Evolutionary conservation across 1,284 basidiomycete genomes (phyloP).

Genomic region (Irpex rosettiformis): DNA sequence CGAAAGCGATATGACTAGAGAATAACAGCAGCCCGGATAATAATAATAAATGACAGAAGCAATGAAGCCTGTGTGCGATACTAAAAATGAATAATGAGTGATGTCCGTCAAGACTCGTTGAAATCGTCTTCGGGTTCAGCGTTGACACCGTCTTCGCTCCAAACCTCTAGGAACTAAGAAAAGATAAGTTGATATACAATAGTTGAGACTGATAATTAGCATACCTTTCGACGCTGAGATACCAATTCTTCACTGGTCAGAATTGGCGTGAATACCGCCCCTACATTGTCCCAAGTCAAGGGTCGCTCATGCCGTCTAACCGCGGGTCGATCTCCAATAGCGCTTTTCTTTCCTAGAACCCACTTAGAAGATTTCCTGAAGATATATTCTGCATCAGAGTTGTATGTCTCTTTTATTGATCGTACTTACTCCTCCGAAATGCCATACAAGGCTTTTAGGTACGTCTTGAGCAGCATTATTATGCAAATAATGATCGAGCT

Average conservation of each 20-base stretch:
- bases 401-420: not conserved
- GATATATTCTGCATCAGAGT: too few relatives aligned
- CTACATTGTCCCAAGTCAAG: conserved; percentile 69
- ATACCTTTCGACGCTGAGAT: conserved; percentile 56
- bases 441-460: conserved; percentile 79
- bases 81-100: not conserved
- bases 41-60: not conserved
- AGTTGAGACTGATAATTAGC: conserved; percentile 18
- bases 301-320: conserved; percentile 56
- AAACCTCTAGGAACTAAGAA: conserved; percentile 68
- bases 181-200: not conserved
- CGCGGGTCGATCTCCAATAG: conserved; percentile 79
- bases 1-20: not conserved
- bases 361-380: conserved; percentile 92
- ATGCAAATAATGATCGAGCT: conserved; percentile 76
- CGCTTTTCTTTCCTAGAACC: conserved; percentile 80
- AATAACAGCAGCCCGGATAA: not conserved
- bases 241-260: conserved; percentile 56
- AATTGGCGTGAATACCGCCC: conserved; percentile 58
- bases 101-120: not conserved
- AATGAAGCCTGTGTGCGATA: not conserved
- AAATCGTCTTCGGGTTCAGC: conserved; percentile 60
- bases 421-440: conserved; percentile 80
- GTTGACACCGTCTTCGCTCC: conserved; percentile 77
- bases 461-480: conserved; percentile 79